Base-by-base conservation (phyloP, 306 rosid species). In the Oemleria cerasiformis region DNA sequence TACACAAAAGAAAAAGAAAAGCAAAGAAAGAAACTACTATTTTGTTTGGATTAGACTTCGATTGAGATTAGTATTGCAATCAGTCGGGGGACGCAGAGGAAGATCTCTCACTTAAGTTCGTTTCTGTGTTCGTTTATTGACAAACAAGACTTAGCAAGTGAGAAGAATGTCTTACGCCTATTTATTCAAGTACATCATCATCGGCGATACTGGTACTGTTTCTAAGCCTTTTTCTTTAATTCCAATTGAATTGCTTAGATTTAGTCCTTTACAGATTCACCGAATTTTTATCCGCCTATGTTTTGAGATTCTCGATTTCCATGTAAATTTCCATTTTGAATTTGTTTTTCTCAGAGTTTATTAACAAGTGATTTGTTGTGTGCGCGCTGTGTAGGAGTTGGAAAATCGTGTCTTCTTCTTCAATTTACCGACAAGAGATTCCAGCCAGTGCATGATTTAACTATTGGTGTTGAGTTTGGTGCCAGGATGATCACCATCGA, bases 401-500 rank as follows among this genome's bases (percentile, higher is more conserved):
- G 99, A 14, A 94, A 91, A 84, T 94, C 99, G 34, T 94, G 99
- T 68, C 97, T 94, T 78, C 86, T 94, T 76, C 97, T 94, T 69
- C 99, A 94, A 62, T 94, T 94, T 78, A 94, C 99, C 15, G 97
- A 94, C 82, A 94, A 91, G 87, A 85, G 99, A 34, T 94, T 94
- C 80, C 99, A 94, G 81, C 97, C 99, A 0, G 99, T 94, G 41
- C 99, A 91, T 75, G 97, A 94, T 78, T 85, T 94, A 76, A 94
- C 99, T 16, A 94, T 94, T 11, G 99, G 99, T 83, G 99, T 94
- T 47, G 99, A 94, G 79, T 94, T 94, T 39, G 99, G 99, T 34
- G 99, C 99, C 42, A 78, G 97, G 87, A 94, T 94, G 99, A 91
- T 94, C 81, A 89, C 94, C 20, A 94, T 94, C 65, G 97, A 91